phyloP scores from a whole-genome alignment of 352 stramenopile species.

The Nothophytophthora sp. region DNA sequence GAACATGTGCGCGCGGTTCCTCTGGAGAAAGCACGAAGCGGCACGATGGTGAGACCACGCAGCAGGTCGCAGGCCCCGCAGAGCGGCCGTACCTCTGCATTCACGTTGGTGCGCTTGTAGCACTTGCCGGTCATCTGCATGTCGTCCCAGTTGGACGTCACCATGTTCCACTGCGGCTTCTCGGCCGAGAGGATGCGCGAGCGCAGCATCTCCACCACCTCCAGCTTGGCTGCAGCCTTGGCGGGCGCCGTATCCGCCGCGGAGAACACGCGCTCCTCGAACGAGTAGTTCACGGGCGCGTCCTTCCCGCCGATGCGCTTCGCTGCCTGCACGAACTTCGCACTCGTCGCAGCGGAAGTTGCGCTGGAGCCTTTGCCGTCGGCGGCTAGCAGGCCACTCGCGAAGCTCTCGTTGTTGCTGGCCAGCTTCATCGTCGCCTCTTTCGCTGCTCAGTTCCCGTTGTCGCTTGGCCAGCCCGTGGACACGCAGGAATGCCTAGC shows the following conservation, averaged over 20 bases:
- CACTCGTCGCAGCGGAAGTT: background rate
- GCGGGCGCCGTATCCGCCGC: slow-evolving; percentile 51
- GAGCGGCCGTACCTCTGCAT: slow-evolving; percentile 53
- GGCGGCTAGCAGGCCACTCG: background rate
- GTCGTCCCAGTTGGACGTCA: slow-evolving; percentile 73
- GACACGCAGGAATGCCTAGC: background rate
- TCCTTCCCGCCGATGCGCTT: slow-evolving; percentile 68
- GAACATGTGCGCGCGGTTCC: slow-evolving; percentile 81
- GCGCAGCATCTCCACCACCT: slow-evolving; percentile 59
- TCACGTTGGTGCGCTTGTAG: slow-evolving; percentile 77
- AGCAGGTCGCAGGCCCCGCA: background rate
- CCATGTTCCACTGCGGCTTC: slow-evolving; percentile 58
- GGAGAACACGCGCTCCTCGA: slow-evolving; percentile 76
- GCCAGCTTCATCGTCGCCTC: slow-evolving; percentile 5
- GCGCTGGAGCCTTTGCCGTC: background rate
- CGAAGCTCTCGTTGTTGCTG: background rate
- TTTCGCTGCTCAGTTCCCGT: background rate
- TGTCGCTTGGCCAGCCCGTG: background rate
- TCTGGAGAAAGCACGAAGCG: slow-evolving; percentile 25
- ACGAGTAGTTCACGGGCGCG: slow-evolving; percentile 68
- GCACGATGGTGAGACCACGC: background rate
- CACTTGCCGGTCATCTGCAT: slow-evolving; percentile 74
- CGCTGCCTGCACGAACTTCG: slow-evolving; percentile 36
- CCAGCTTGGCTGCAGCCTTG: slow-evolving; percentile 62
- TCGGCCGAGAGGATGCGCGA: slow-evolving; percentile 63